Evolutionary conservation across 169 alveolate genomes (phyloP).

Genomic region (Plasmodium yoelii): DNA sequence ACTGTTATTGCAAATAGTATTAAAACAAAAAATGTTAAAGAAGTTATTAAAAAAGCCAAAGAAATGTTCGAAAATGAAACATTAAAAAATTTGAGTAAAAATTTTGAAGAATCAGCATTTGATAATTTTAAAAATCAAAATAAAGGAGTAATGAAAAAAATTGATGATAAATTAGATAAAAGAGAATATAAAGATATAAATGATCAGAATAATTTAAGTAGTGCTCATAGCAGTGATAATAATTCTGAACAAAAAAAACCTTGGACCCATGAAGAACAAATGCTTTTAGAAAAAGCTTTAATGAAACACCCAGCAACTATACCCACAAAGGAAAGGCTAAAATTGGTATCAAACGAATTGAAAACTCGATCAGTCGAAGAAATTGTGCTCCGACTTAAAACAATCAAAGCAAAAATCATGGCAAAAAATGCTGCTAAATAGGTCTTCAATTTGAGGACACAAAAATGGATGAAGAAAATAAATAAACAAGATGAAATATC

Average conservation of each 20-base stretch:
- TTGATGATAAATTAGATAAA: constrained; percentile 76
- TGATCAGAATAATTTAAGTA: constrained; percentile 1
- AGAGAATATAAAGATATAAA: constrained; percentile 39
- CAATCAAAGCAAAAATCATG: constrained; percentile 51
- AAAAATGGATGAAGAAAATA: neutral
- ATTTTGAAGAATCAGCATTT: constrained; percentile 80
- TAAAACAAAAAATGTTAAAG: constrained; percentile 89
- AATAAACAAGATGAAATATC: neutral
- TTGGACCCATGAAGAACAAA: constrained; percentile 88
- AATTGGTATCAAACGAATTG: constrained; percentile 79
- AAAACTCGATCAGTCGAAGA: constrained; percentile 61
- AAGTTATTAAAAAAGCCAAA: constrained; percentile 91
- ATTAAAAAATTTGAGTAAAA: constrained; percentile 77
- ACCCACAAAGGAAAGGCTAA: constrained; percentile 86
- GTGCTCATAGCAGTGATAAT: constrained; percentile 3
- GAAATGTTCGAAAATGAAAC: constrained; percentile 85
- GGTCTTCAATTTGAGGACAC: neutral
- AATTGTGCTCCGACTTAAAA: constrained; percentile 48
- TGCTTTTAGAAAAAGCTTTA: constrained; percentile 83
- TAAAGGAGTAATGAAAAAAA: constrained; percentile 81
- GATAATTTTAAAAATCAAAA: constrained; percentile 77
- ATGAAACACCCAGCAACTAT: constrained; percentile 85
- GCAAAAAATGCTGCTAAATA: constrained; percentile 67
- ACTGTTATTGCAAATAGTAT: constrained; percentile 89
- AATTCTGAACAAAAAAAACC: constrained; percentile 33